A percentile compares a stretch with the other conserved stretches of the same genome.
These are phyloP conservation scores for Suhomyces kilbournensis DNA, from an alignment of 805 yeast species.

Conservation along the genomic window DNA sequence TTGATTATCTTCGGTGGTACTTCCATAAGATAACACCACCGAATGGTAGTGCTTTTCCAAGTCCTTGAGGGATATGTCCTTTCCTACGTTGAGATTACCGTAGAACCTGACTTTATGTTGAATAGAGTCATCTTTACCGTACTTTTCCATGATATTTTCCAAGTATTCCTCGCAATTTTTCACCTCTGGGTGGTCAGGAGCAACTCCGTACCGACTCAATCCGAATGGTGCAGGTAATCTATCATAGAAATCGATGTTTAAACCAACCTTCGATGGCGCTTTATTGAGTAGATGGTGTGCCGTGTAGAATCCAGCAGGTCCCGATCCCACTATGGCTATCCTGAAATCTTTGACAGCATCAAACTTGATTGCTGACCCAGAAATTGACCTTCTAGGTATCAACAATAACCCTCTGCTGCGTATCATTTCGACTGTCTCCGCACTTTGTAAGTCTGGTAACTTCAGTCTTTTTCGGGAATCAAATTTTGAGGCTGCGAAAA, in stretches of 20 bases:
- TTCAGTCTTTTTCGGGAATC: background rate
- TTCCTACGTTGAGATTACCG: slow-evolving; percentile 74
- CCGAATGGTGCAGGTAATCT: slow-evolving; percentile 89
- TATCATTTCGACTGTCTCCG: background rate
- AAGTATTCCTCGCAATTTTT: slow-evolving; percentile 79
- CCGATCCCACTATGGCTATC: slow-evolving; percentile 87
- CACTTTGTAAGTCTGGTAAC: background rate
- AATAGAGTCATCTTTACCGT: slow-evolving; percentile 13
- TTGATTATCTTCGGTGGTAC: slow-evolving; percentile 54
- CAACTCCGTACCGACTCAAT: slow-evolving; percentile 90
- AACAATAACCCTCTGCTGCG: background rate
- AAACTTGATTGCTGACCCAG: background rate
- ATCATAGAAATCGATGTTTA: slow-evolving; percentile 76
- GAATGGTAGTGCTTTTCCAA: slow-evolving; percentile 62
- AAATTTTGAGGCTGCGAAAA: background rate
- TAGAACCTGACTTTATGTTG: slow-evolving; percentile 42
- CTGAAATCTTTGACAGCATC: slow-evolving; percentile 16
- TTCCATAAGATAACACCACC: slow-evolving; percentile 80
- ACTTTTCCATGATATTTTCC: slow-evolving; percentile 41
- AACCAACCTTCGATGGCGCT: slow-evolving; percentile 19
- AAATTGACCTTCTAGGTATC: background rate
- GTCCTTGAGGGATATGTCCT: slow-evolving; percentile 49
- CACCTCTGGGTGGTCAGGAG: slow-evolving; percentile 98
- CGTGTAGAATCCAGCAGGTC: slow-evolving; percentile 95
- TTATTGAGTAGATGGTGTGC: slow-evolving; percentile 66